Conservation (phyloP, 2,329 filamentous ascomycete genomes). For the Pyricularia grisea region DNA sequence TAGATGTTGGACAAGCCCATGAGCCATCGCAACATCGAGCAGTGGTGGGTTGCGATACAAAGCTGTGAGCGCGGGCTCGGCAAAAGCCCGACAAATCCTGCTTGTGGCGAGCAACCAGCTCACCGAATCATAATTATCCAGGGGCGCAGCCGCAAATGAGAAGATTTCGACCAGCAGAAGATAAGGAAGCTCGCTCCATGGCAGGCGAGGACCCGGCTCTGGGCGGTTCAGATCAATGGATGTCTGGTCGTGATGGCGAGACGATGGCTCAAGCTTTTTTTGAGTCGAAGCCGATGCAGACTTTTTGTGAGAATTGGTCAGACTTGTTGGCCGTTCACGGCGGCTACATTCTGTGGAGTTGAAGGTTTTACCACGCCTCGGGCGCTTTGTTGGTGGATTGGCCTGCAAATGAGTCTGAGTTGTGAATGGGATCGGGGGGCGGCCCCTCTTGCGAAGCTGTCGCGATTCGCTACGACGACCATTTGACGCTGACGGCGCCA, state of each 20-base stretch:
- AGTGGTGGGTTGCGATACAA: constrained; percentile 64
- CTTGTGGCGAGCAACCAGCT: constrained; percentile 58
- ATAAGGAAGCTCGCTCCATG: constrained; percentile 28
- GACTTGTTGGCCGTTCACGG: background rate
- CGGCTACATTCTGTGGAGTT: background rate
- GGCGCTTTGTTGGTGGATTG: background rate
- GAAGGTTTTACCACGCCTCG: background rate
- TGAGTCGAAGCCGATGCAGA: background rate
- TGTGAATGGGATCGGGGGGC: background rate
- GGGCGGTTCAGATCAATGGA: background rate
- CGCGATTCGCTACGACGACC: background rate
- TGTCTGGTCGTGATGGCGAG: background rate
- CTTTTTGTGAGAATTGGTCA: background rate
- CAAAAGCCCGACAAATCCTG: constrained; percentile 52
- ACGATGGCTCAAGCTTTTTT: background rate
- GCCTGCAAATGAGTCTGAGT: background rate
- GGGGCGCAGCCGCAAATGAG: constrained; percentile 51
- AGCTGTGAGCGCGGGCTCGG: constrained; percentile 63
- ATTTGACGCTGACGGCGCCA: background rate
- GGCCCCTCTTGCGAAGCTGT: background rate
- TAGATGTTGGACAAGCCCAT: constrained; percentile 41
- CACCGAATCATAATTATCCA: constrained; percentile 33
- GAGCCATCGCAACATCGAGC: constrained; percentile 32
- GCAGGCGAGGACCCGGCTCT: background rate
- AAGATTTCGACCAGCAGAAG: constrained; percentile 63